Conservation (phyloP, 2,329 filamentous ascomycete genomes). For the Ustulina deusta region DNA sequence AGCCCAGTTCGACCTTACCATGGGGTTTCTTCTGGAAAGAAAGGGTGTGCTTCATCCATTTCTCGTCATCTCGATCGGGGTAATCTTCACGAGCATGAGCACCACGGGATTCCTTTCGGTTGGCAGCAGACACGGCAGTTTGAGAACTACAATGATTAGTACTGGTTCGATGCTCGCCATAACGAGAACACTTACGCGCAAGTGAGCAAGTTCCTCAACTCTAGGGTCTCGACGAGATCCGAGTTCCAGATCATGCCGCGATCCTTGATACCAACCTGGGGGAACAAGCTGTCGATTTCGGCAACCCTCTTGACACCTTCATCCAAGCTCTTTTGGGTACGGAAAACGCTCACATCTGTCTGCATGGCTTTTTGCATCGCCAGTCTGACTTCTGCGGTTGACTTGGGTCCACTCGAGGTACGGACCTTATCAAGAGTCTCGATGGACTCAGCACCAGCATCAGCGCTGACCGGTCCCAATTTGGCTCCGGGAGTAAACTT, state of each 20-base stretch:
- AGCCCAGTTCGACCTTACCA: slow-evolving; percentile 85
- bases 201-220: slow-evolving; percentile 93
- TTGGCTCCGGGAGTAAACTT: slow-evolving; percentile 87
- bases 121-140: slow-evolving; percentile 90
- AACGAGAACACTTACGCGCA: slow-evolving; percentile 78
- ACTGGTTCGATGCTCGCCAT: background rate
- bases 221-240: slow-evolving; percentile 94
- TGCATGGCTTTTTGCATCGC: slow-evolving; percentile 99
- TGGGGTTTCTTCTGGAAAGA: slow-evolving; percentile 96
- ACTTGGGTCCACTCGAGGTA: slow-evolving; percentile 85
- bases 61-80: slow-evolving; percentile 92
- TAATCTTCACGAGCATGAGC: slow-evolving; percentile 97
- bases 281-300: slow-evolving; percentile 83
- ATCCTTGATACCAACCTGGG: slow-evolving; percentile 93
- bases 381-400: slow-evolving; percentile 86
- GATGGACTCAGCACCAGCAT: slow-evolving; percentile 90
- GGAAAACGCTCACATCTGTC: slow-evolving; percentile 95
- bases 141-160: slow-evolving; percentile 70
- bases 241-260: slow-evolving; percentile 99
- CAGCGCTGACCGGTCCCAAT: slow-evolving; percentile 82
- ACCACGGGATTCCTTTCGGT: slow-evolving; percentile 96
- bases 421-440: slow-evolving; percentile 86
- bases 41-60: slow-evolving; percentile 99
- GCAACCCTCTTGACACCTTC: slow-evolving; percentile 91
- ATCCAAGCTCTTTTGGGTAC: slow-evolving; percentile 91